Evolutionary conservation across 768 basidiomycete genomes (phyloP).

Genomic region (Mycena amicta): DNA sequence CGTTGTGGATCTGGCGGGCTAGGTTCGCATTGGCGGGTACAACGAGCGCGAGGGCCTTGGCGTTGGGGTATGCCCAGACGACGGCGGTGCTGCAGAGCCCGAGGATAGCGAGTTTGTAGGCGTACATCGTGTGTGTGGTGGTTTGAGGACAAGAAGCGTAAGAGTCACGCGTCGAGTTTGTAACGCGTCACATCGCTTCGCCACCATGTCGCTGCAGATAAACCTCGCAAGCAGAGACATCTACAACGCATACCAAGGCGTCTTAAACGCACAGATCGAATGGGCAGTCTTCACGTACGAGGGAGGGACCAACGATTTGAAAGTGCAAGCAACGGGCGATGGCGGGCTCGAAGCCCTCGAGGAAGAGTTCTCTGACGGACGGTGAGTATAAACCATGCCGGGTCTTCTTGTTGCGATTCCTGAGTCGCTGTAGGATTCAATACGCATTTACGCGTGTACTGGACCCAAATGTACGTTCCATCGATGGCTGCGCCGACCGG

Average conservation of each 20-base stretch:
- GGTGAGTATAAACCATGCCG: slow-evolving; percentile 46
- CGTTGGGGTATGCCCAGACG: slow-evolving; percentile 11
- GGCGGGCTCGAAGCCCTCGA: slow-evolving; percentile 90
- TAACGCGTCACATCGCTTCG: neutral
- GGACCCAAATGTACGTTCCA: slow-evolving; percentile 73
- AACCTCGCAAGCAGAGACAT: neutral
- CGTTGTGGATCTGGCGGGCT: slow-evolving; percentile 20
- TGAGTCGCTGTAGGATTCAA: slow-evolving; percentile 71
- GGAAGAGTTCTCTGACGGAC: slow-evolving; percentile 94
- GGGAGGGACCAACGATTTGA: slow-evolving; percentile 41
- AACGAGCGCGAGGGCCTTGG: slow-evolving; percentile 1
- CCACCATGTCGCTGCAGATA: neutral
- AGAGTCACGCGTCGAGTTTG: too few species aligned
- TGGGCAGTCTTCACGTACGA: neutral
- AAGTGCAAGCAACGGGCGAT: slow-evolving; percentile 81
- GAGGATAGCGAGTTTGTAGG: slow-evolving; percentile 16
- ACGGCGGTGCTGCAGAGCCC: slow-evolving; percentile 9
- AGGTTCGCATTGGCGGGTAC: slow-evolving; percentile 5
- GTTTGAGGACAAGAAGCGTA: neutral
- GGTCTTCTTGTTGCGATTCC: slow-evolving; percentile 5
- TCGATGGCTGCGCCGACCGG: neutral
- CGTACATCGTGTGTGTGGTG: slow-evolving; percentile 13
- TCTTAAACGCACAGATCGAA: neutral
- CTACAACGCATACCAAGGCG: slow-evolving; percentile 71
- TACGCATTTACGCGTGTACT: slow-evolving; percentile 87